Percentiles rank a stretch among this genome's conserved stretches.
Conservation (phyloP, 768 basidiomycete species). For the Lactarius trivialis region DNA sequence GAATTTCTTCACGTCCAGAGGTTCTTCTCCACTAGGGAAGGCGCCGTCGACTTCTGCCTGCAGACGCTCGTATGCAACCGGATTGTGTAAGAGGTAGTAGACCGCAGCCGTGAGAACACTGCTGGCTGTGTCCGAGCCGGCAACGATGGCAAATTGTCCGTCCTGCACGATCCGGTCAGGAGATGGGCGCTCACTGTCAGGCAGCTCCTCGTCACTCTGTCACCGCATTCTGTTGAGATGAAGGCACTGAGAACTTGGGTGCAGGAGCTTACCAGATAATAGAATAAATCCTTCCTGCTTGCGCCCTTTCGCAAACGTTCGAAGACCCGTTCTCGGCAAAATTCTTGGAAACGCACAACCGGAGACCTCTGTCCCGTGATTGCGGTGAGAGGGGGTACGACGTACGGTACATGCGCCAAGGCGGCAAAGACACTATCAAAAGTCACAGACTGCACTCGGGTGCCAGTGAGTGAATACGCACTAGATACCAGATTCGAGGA, state of each 20-base stretch:
- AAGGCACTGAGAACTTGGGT: not conserved
- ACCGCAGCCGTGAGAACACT: not conserved
- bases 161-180: not conserved
- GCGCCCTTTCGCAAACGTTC: not conserved
- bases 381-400: not conserved
- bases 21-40: not conserved
- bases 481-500: not conserved
- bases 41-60: not conserved
- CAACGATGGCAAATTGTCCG: not conserved
- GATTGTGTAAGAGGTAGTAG: not conserved
- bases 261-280: conserved; percentile 31
- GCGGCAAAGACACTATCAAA: not conserved
- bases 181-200: not conserved
- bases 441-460: not conserved
- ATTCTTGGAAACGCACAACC: not conserved
- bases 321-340: not conserved
- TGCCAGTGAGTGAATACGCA: not conserved
- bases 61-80: not conserved
- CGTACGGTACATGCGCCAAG: not conserved
- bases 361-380: too few relatives aligned
- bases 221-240: not conserved
- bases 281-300: conserved; percentile 32
- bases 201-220: not conserved
- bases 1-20: not conserved
- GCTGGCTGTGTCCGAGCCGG: not conserved